These are phyloP conservation scores for Metschnikowia peoriensis DNA, from an alignment of 805 yeast genomes.

Conservation along the genomic window DNA sequence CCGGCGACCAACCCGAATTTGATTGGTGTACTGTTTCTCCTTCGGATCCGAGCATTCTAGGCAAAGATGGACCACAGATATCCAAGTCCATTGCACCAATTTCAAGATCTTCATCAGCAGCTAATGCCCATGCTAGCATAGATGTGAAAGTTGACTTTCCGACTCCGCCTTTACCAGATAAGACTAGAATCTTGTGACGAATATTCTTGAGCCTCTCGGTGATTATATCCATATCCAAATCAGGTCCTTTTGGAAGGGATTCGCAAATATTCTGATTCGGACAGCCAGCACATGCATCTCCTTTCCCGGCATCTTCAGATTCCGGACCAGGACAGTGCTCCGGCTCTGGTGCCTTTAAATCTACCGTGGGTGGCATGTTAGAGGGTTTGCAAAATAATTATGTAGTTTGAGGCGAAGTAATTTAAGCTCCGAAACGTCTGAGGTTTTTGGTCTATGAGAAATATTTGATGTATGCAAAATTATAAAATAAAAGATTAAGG, in stretches of 20 bases:
- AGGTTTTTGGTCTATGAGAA: too few relatives aligned
- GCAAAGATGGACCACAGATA: conserved; percentile 96
- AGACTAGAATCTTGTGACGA: conserved; percentile 75
- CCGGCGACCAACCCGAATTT: conserved; percentile 94
- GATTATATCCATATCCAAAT: conserved; percentile 83
- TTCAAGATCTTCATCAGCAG: conserved; percentile 74
- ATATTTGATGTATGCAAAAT: background rate
- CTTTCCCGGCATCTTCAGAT: conserved; percentile 88
- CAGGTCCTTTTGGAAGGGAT: conserved; percentile 89
- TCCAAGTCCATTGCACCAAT: conserved; percentile 97
- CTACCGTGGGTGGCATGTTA: conserved; percentile 12
- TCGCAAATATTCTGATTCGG: conserved; percentile 91
- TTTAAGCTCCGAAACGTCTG: too few relatives aligned
- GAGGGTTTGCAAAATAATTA: too few relatives aligned
- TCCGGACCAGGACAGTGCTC: conserved; percentile 99
- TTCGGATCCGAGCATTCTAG: conserved; percentile 89
- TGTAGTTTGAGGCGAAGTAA: too few relatives aligned
- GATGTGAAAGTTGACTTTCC: conserved; percentile 96
- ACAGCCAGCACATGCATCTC: conserved; percentile 93
- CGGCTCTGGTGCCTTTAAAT: conserved; percentile 70
- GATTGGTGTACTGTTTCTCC: conserved; percentile 86
- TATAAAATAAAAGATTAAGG: too few relatives aligned
- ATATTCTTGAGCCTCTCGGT: conserved; percentile 61
- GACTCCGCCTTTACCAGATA: conserved; percentile 92
- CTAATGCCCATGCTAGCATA: conserved; percentile 95